Percentiles rank a stretch among this genome's conserved stretches.
Evolutionary conservation across 2,329 filamentous ascomycete species (phyloP).

Genomic region (Diplodia sapinea): DNA sequence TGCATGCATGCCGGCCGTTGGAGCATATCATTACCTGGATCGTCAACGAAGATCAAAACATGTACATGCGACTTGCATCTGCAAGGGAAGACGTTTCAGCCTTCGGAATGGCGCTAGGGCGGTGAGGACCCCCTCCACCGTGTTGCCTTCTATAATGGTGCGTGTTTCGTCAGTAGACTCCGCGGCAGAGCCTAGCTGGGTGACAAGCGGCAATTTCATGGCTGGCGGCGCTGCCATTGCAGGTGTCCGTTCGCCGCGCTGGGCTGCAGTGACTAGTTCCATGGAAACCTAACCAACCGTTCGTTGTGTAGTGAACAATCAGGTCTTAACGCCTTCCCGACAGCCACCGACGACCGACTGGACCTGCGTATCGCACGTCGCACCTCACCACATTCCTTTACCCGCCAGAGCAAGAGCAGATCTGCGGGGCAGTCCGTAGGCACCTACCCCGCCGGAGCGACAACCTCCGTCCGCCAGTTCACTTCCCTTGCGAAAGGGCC

Average conservation of each 20-base stretch:
- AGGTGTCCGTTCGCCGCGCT: no score
- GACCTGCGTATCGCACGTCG: not conserved
- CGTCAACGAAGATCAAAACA: not conserved
- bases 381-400: not conserved
- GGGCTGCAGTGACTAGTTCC: no score
- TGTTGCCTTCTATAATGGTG: not conserved
- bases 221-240: not conserved
- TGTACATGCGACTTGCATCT: not conserved
- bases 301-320: not conserved
- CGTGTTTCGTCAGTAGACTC: no score
- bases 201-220: no score
- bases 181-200: no score
- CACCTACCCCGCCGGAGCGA: conserved; percentile 1
- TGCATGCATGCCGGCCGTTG: not conserved
- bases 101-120: not conserved
- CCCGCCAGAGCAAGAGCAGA: not conserved
- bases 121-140: not conserved
- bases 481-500: not conserved
- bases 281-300: no score
- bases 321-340: not conserved
- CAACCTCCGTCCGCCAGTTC: not conserved
- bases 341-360: not conserved
- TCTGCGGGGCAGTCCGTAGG: not conserved
- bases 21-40: not conserved
- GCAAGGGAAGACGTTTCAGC: not conserved